Evolutionary conservation across 768 basidiomycete species (phyloP).

Genomic region (Crucibulum laeve): DNA sequence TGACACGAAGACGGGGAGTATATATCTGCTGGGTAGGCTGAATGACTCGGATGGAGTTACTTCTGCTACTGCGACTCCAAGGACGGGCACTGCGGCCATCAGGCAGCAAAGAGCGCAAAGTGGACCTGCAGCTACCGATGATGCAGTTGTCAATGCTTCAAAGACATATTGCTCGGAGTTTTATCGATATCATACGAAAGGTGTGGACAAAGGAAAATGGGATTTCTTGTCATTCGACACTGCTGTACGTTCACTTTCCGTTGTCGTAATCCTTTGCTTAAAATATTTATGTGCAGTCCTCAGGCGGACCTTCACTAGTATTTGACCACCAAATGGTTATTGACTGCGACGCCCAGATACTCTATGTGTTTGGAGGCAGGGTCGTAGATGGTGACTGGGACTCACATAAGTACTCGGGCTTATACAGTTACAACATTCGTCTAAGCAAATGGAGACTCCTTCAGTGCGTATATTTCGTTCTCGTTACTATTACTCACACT

Average conservation of each 20-base stretch:
- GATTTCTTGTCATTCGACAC: constrained; percentile 66
- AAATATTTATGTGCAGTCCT: constrained; percentile 31
- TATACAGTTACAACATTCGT: constrained; percentile 69
- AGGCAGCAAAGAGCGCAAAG: background rate
- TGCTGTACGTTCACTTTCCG: constrained; percentile 36
- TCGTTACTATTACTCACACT: constrained; percentile 5
- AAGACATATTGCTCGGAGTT: constrained; percentile 60
- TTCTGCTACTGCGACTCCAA: constrained; percentile 11
- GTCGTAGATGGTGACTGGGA: constrained; percentile 65
- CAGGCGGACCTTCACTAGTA: constrained; percentile 67
- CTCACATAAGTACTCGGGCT: constrained; percentile 56
- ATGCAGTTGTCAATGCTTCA: constrained; percentile 2
- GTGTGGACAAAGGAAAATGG: constrained; percentile 64
- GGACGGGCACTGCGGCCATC: background rate
- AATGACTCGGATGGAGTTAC: constrained; percentile 46
- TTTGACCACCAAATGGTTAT: constrained; percentile 83
- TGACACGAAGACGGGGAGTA: constrained; percentile 61
- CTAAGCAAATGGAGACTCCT: constrained; percentile 64
- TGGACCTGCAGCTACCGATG: background rate
- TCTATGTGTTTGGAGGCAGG: constrained; percentile 77
- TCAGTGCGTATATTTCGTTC: constrained; percentile 41
- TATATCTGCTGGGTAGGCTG: constrained; percentile 72
- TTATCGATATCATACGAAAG: constrained; percentile 69
- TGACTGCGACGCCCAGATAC: constrained; percentile 62
- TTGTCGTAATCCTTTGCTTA: background rate